Evolutionary conservation across 179 eudicot species (phyloP).

Genomic region (Silene noctiflora): DNA sequence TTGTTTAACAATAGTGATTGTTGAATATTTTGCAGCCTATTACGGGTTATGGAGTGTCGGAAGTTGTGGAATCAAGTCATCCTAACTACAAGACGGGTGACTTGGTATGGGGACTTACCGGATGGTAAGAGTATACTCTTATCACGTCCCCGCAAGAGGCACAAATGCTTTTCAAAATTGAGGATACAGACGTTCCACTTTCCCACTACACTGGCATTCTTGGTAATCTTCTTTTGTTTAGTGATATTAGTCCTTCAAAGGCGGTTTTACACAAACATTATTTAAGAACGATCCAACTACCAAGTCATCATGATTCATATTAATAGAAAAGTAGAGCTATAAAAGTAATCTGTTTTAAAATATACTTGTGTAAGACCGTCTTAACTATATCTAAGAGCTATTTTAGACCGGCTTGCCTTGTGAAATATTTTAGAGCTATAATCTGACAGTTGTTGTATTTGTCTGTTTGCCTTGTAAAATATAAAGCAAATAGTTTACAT

Average conservation of each 20-base stretch:
- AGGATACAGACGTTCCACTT: conserved; percentile 55
- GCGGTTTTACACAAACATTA: too few relatives aligned
- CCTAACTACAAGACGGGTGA: conserved; percentile 51
- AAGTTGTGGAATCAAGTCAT: conserved; percentile 54
- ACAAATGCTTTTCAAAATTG: conserved; percentile 32
- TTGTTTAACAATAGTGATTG: too few relatives aligned
- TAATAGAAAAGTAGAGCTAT: too few relatives aligned
- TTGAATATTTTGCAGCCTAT: conserved; percentile 38
- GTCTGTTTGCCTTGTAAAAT: too few relatives aligned
- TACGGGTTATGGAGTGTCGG: conserved; percentile 52
- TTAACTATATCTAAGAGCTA: too few relatives aligned
- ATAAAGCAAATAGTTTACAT: background rate
- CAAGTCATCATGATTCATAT: too few relatives aligned
- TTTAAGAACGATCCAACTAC: too few relatives aligned
- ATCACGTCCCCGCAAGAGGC: conserved; percentile 22
- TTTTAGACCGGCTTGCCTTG: too few relatives aligned
- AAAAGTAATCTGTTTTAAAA: too few relatives aligned
- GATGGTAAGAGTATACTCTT: conserved; percentile 72
- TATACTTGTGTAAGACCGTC: too few relatives aligned
- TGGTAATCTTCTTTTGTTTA: conserved; percentile 35
- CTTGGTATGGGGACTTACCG: conserved; percentile 55
- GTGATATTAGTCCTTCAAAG: background rate
- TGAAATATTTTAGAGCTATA: too few relatives aligned
- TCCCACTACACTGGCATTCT: conserved; percentile 71
- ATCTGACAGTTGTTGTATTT: too few relatives aligned